Percentiles rank a stretch among this genome's conserved stretches.
Conservation (phyloP, 441 rosid species). For the Monsonia emarginata region DNA sequence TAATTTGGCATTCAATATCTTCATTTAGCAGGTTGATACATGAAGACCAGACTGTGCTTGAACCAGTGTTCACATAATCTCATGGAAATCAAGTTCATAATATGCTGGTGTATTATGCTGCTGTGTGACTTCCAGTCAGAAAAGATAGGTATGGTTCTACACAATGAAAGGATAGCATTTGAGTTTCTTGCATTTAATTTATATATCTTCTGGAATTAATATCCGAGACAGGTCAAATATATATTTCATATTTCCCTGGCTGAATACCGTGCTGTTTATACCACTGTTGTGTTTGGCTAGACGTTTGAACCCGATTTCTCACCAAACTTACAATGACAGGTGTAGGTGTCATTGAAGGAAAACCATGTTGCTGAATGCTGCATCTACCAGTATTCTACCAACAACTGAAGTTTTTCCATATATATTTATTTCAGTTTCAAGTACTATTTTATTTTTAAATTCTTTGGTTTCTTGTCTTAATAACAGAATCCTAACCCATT, state of each 20-base stretch:
- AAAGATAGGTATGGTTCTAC: background rate
- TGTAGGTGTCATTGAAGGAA: background rate
- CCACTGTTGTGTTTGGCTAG: background rate
- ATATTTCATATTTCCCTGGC: background rate
- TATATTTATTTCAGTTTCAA: background rate
- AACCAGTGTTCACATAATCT: background rate
- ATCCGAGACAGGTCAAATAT: background rate
- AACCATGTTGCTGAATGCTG: constrained; percentile 3
- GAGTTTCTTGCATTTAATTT: background rate
- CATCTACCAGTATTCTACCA: constrained; percentile 1
- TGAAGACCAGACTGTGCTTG: background rate
- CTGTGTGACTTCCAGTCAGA: background rate
- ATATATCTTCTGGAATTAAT: background rate
- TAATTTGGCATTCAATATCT: background rate
- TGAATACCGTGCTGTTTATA: background rate
- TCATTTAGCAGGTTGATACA: background rate
- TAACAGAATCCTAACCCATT: constrained; percentile 26
- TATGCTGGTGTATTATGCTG: background rate
- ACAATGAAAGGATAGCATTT: background rate
- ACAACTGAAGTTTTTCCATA: background rate
- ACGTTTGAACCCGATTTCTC: background rate
- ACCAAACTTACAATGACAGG: background rate
- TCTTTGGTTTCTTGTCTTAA: constrained; percentile 6
- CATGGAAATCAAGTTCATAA: too few species aligned
- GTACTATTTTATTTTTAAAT: background rate